phyloP scores from a whole-genome alignment of 1,284 basidiomycete genomes.

The Trichosporon sp. region DNA sequence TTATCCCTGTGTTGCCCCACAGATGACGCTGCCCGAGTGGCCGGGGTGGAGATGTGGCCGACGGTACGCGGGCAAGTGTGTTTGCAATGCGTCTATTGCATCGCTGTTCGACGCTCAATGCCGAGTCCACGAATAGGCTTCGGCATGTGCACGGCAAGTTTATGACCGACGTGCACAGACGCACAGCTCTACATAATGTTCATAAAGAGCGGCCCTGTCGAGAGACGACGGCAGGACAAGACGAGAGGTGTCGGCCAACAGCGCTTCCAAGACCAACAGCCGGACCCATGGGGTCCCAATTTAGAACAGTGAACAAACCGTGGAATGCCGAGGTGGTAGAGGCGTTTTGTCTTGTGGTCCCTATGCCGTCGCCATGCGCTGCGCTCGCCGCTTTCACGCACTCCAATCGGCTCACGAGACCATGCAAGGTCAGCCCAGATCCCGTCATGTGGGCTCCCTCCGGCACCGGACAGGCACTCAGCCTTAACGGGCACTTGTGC shows the following conservation, averaged over 20 bases:
- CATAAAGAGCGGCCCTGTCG: neutral
- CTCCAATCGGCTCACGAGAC: neutral
- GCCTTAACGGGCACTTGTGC: neutral
- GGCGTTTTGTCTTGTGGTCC: neutral
- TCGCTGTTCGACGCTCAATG: neutral
- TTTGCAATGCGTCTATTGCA: neutral
- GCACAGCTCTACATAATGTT: neutral
- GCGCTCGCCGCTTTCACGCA: neutral
- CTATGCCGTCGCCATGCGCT: neutral
- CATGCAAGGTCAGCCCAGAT: neutral
- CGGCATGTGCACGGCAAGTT: conserved; percentile 1
- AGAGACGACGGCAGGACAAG: neutral
- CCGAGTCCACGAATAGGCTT: conserved; percentile 2
- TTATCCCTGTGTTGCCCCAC: neutral
- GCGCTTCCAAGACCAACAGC: neutral
- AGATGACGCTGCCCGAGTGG: conserved; percentile 1
- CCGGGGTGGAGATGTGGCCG: neutral
- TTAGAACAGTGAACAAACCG: neutral
- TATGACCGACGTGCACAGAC: neutral
- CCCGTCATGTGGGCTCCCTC: neutral
- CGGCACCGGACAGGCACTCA: too few species aligned
- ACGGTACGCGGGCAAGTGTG: neutral
- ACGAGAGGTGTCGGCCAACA: neutral
- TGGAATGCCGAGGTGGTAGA: neutral
- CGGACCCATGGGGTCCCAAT: neutral